These are phyloP conservation scores for Cladosporium velox DNA, from an alignment of 2,329 filamentous ascomycete genomes.

Conservation along the genomic window DNA sequence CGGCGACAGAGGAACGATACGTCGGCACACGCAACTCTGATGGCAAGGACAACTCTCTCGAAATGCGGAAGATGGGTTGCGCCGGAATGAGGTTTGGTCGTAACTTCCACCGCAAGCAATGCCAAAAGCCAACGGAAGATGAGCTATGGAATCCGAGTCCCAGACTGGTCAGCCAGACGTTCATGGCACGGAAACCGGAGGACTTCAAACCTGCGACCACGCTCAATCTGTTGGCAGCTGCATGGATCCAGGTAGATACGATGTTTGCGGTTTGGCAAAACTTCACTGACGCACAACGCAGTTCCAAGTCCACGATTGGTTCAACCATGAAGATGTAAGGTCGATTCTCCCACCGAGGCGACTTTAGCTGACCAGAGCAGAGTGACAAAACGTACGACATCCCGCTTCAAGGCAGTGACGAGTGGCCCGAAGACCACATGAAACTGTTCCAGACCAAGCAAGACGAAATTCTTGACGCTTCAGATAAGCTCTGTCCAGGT, in stretches of 20 bases:
- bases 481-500: slow-evolving; percentile 42
- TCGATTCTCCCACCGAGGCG: too few relatives aligned
- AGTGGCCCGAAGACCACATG: slow-evolving; percentile 40
- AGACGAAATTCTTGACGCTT: slow-evolving; percentile 40
- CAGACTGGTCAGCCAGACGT: slow-evolving; percentile 45
- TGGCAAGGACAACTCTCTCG: slow-evolving; percentile 47
- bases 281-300: slow-evolving; percentile 30
- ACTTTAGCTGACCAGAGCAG: slow-evolving; percentile 19
- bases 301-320: slow-evolving; percentile 51
- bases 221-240: slow-evolving; percentile 50
- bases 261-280: neutral
- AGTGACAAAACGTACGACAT: slow-evolving; percentile 23
- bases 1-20: slow-evolving; percentile 38
- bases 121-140: slow-evolving; percentile 43
- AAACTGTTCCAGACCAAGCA: slow-evolving; percentile 40
- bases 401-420: slow-evolving; percentile 21
- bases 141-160: slow-evolving; percentile 50
- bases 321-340: slow-evolving; percentile 24
- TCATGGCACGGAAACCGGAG: slow-evolving; percentile 43
- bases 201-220: slow-evolving; percentile 49
- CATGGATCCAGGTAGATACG: slow-evolving; percentile 37
- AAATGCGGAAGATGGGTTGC: slow-evolving; percentile 49
- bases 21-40: slow-evolving; percentile 46
- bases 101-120: slow-evolving; percentile 45
- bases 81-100: slow-evolving; percentile 49